Conservation (phyloP, 352 stramenopile genomes). For the Phytophthora uliginosa region DNA sequence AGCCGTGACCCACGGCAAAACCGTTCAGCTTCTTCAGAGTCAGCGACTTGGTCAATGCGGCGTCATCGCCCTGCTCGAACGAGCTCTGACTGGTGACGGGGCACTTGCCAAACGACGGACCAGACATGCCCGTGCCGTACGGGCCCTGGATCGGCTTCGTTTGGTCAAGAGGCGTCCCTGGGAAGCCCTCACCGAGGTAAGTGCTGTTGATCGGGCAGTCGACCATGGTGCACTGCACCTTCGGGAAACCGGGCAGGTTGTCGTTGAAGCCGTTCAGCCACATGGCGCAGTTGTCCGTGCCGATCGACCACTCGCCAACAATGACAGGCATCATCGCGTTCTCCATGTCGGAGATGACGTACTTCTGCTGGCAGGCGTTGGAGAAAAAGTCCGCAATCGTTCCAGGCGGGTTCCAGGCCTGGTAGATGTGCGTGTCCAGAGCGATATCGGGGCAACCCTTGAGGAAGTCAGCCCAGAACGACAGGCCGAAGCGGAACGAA, state of each 20-base stretch:
- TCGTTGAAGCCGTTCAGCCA: conserved; percentile 92
- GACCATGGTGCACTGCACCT: conserved; percentile 89
- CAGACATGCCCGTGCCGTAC: conserved; percentile 84
- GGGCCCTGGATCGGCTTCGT: conserved; percentile 92
- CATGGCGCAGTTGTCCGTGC: conserved; percentile 89
- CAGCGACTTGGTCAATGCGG: conserved; percentile 80
- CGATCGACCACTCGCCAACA: conserved; percentile 96
- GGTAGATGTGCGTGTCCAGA: conserved; percentile 98
- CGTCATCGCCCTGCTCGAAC: conserved; percentile 87
- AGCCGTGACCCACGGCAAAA: conserved; percentile 93
- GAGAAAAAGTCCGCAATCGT: conserved; percentile 89
- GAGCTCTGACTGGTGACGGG: conserved; percentile 86
- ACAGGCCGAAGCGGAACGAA: conserved; percentile 93
- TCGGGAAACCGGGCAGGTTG: conserved; percentile 95
- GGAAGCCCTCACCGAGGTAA: conserved; percentile 93
- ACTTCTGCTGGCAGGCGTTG: conserved; percentile 94
- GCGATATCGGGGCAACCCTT: conserved; percentile 93
- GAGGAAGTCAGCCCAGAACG: conserved; percentile 82
- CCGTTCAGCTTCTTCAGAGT: conserved; percentile 95
- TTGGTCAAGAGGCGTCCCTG: conserved; percentile 91
- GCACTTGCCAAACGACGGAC: conserved; percentile 92
- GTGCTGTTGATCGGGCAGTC: conserved; percentile 87
- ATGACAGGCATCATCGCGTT: conserved; percentile 95
- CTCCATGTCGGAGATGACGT: conserved; percentile 93
- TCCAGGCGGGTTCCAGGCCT: conserved; percentile 87